Evolutionary conservation across 169 alveolate species (phyloP).

Genomic region (Amoebophrya sp.): DNA sequence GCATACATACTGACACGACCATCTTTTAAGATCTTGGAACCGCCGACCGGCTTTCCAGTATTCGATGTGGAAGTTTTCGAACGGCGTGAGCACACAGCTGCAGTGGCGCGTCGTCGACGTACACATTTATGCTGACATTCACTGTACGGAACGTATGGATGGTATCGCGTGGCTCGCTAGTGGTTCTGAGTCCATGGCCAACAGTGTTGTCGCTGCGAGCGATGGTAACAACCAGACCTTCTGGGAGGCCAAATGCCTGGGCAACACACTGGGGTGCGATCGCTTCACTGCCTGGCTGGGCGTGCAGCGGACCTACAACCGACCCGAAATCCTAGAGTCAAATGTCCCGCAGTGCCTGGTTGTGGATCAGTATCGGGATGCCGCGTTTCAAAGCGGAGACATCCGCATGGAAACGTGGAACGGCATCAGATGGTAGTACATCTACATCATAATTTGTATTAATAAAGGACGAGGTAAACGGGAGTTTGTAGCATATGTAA

Average conservation of each 20-base stretch:
- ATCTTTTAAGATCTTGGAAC: too few relatives aligned
- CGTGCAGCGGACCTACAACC: conserved; percentile 21
- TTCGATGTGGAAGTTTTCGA: background rate
- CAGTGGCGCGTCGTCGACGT: background rate
- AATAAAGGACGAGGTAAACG: too few relatives aligned
- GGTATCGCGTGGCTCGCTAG: background rate
- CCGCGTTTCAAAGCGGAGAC: background rate
- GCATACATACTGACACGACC: too few relatives aligned
- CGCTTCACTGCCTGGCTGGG: background rate
- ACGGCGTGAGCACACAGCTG: background rate
- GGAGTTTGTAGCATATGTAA: too few relatives aligned
- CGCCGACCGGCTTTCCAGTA: background rate
- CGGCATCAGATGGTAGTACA: background rate
- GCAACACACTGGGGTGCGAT: background rate
- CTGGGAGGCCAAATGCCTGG: background rate
- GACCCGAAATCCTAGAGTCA: background rate
- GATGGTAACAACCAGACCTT: background rate
- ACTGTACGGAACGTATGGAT: background rate
- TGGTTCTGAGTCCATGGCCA: background rate
- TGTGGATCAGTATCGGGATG: background rate
- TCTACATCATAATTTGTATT: too few relatives aligned
- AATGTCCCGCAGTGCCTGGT: background rate
- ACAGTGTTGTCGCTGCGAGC: background rate
- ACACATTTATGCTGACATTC: background rate
- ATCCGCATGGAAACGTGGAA: background rate